phyloP scores from a whole-genome alignment of 805 yeast species.

The Candida awuae region DNA sequence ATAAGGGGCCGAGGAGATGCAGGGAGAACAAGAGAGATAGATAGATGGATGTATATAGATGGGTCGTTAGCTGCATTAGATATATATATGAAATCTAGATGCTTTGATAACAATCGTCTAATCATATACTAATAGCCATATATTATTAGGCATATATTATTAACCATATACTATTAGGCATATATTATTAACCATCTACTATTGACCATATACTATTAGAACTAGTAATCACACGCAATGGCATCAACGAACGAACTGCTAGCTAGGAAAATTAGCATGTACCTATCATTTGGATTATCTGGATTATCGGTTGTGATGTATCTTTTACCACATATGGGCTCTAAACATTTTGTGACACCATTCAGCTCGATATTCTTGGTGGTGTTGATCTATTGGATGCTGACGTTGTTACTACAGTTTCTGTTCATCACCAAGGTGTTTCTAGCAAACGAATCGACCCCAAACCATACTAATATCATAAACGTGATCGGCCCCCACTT shows the following conservation, averaged over 20 bases:
- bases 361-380: constrained; percentile 52
- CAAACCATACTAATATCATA: constrained; percentile 28
- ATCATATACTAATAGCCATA: too few species aligned
- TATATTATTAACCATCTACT: background rate
- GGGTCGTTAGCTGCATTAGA: too few species aligned
- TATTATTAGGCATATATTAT: too few species aligned
- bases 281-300: constrained; percentile 48
- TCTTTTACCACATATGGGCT: constrained; percentile 40
- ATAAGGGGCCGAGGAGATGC: too few species aligned
- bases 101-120: too few species aligned
- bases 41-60: too few species aligned
- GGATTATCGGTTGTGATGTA: constrained; percentile 43
- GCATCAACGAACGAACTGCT: constrained; percentile 10
- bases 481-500: constrained; percentile 52
- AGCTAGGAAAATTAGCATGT: constrained; percentile 34
- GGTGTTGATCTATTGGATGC: constrained; percentile 49
- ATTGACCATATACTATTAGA: constrained; percentile 5
- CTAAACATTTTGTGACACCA: constrained; percentile 49
- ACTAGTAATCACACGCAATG: background rate
- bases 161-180: too few species aligned
- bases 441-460: constrained; percentile 16
- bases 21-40: too few species aligned
- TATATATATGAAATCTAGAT: too few species aligned
- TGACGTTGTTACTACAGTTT: constrained; percentile 46
- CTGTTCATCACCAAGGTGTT: constrained; percentile 39